Base-by-base conservation (phyloP, 495 filamentous ascomycete species). In the Lasiosphaeriaceae sp. region DNA sequence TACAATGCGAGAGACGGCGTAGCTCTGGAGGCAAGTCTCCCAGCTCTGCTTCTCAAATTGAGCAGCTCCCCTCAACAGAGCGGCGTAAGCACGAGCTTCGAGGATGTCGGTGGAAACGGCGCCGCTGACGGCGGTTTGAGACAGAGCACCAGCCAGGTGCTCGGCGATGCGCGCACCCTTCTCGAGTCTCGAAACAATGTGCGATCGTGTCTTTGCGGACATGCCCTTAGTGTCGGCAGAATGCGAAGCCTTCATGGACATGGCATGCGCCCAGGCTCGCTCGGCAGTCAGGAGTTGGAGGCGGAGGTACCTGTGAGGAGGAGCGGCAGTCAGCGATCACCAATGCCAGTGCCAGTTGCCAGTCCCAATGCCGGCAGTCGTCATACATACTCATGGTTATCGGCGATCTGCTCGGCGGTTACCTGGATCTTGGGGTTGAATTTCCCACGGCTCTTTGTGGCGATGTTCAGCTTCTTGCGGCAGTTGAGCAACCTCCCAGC, bases 251-350 rank as follows among this genome's bases (percentile, higher is more conserved):
- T 96, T 96, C 81, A 97, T 90, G 61, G 88, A 80, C 91, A 96
- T 94, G 50, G 92, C 95, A 67, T 96, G 86, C 1, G 95, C 95
- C 92, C 95, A 97, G 51, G 95, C 90, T 60, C 95, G 83, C 74
- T 99, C 95, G 55, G 92, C 83, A 31, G 86, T 87, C 60, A 96
- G 83, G 52, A 99, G 80, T 43, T 92, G 78, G 43, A 96, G 80
- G 57, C 90, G 79, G 39, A 88, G 83, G 68, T 86, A 93, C 65
- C 92, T 96, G 55, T 1, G 24, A 50, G 55, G 43, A 14, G 14
- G 17, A 19, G 29, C 16, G 50, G 54, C 35, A 59, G 45, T 19
- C 7, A 16, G 29, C 3, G 2, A 45, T 65, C 26, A 64, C 20
- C 3, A 14, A 2, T 14, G 11, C 26, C 16, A 29, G 23, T 41